These are phyloP conservation scores for Magnaporthiopsis poae DNA, from an alignment of 2,329 filamentous ascomycete species.

Conservation along the genomic window DNA sequence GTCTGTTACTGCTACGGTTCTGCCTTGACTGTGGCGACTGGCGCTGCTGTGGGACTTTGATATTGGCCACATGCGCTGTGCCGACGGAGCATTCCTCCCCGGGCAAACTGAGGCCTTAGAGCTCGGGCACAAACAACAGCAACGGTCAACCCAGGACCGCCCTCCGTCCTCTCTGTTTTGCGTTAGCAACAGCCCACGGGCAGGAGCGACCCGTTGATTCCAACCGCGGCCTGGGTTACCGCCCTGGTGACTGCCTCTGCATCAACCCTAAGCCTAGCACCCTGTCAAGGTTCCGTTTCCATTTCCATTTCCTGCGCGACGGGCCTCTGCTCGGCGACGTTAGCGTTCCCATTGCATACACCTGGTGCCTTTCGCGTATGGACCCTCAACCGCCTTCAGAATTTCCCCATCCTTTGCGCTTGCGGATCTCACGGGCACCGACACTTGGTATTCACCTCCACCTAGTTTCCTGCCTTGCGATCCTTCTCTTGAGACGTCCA, in stretches of 20 bases:
- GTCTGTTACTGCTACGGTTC: neutral
- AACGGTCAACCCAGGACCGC: neutral
- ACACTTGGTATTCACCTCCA: neutral
- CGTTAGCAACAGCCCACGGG: neutral
- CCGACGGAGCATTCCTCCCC: too few species aligned
- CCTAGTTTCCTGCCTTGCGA: neutral
- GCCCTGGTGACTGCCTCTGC: neutral
- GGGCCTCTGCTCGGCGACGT: neutral
- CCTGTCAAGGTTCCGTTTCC: neutral
- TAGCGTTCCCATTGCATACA: neutral
- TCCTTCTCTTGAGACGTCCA: neutral
- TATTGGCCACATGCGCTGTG: neutral
- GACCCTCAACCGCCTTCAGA: neutral
- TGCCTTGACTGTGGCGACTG: neutral
- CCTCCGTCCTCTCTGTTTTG: neutral
- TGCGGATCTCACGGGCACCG: neutral
- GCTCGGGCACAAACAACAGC: neutral
- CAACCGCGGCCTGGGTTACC: neutral
- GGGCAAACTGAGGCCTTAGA: neutral
- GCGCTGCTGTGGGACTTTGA: neutral
- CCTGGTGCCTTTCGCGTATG: neutral
- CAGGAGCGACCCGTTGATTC: neutral
- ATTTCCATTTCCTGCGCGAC: neutral
- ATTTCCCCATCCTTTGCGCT: neutral
- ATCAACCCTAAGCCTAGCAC: neutral